These are phyloP conservation scores for Candida odintsovae DNA, from an alignment of 805 yeast species.

Conservation along the genomic window DNA sequence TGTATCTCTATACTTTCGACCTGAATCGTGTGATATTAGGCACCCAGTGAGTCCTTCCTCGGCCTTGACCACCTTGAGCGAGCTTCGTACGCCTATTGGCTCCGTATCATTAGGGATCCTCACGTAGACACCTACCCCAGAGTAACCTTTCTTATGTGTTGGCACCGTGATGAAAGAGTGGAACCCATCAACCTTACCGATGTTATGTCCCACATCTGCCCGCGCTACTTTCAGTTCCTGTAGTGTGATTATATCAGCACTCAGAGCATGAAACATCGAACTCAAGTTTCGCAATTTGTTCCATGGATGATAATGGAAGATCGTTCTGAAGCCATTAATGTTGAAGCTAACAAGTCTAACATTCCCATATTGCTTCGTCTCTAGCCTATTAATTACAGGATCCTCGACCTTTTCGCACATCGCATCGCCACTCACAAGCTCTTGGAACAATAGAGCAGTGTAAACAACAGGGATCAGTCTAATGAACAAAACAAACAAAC, in stretches of 20 bases:
- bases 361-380: not conserved
- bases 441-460: not conserved
- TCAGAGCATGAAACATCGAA: slow-evolving; percentile 43
- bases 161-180: slow-evolving; percentile 69
- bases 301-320: slow-evolving; percentile 86
- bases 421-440: not conserved
- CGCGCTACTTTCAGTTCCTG: slow-evolving; percentile 78
- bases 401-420: not conserved
- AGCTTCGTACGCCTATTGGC: slow-evolving; percentile 25
- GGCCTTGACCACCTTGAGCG: slow-evolving; percentile 57
- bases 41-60: slow-evolving; percentile 91
- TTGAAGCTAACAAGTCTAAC: slow-evolving; percentile 55
- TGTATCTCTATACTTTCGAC: slow-evolving; percentile 16
- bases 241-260: slow-evolving; percentile 75
- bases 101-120: slow-evolving; percentile 45
- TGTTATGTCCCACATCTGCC: slow-evolving; percentile 37
- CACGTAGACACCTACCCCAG: slow-evolving; percentile 86
- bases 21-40: slow-evolving; percentile 21
- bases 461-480: no score
- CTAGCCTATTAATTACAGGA: not conserved
- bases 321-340: slow-evolving; percentile 77
- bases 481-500: no score
- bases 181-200: slow-evolving; percentile 52
- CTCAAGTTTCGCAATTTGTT: slow-evolving; percentile 34
- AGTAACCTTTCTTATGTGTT: slow-evolving; percentile 65